Base-by-base conservation (phyloP, 257 asterid species). In the Mitragyna speciosa region DNA sequence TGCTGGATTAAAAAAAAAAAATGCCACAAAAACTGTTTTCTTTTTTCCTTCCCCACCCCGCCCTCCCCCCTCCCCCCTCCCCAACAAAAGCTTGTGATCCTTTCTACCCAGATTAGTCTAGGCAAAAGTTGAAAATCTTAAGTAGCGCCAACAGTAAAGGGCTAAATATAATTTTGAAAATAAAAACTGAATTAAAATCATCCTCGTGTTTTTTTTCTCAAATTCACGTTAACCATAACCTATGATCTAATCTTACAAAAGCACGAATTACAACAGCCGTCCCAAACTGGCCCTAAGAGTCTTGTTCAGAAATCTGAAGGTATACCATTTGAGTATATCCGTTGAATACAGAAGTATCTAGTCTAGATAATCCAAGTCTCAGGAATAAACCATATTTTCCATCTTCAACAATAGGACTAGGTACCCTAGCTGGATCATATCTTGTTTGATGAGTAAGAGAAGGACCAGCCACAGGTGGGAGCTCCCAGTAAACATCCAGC, bases 261-360 rank as follows among this genome's bases (percentile, higher is more conserved):
- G 33, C 15, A 12, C 14, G 17, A 2, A 63, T n/a, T n/a, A 63
- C 19, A 63, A 26, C 68, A 0, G 3, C 16, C 4, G 6, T 11
- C 17, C 36, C 7, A 63, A 63, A 63, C 68, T 11, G 4, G 28
- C 36, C 43, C 79, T 84, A 89, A 16, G 89, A 83, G 33, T 86
- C 87, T 9, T 85, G 88, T 75, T 87, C 79, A 71, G 98, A 94
- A 75, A 96, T 92, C 90, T 90, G 93, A 82, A 96, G 90, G 78
- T 94, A 94, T 22, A 94, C 98, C 99, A 96, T 92, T 80, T 96
- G 99, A n/a, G 99, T 96, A 86, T 94, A 96, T 36, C 99, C 99
- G 49, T 94, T 94, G 78, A 96, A 96, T 59, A 96, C 97, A 73
- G 96, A 90, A 66, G 85, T 52, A 20, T 94, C 98, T 0, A 96